These are phyloP conservation scores for Penicillium italicum DNA, from an alignment of 2,329 filamentous ascomycete genomes.

Conservation along the genomic window DNA sequence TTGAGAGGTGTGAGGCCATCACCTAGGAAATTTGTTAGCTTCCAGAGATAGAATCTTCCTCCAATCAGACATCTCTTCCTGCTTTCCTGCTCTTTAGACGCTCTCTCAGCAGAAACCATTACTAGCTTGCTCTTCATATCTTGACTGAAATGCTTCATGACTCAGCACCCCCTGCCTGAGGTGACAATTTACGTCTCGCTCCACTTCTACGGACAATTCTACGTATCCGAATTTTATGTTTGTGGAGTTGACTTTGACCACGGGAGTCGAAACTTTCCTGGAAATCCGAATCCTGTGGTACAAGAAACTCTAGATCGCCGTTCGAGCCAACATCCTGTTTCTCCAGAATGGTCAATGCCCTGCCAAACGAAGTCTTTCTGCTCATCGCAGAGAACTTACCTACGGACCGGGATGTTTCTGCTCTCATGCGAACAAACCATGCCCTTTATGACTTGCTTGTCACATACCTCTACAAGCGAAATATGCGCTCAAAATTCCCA, in stretches of 20 bases:
- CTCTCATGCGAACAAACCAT: too few relatives aligned
- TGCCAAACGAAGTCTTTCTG: neutral
- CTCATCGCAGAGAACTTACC: neutral
- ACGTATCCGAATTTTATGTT: too few relatives aligned
- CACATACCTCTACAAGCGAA: too few relatives aligned
- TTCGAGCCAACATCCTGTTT: neutral
- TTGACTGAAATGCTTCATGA: neutral
- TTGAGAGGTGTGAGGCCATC: too few relatives aligned
- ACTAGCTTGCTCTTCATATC: neutral
- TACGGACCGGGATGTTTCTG: neutral
- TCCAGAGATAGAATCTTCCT: neutral
- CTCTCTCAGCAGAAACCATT: neutral
- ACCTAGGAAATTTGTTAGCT: too few relatives aligned
- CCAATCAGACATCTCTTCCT: neutral
- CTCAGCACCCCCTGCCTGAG: neutral
- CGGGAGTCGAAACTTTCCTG: neutral
- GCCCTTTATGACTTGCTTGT: too few relatives aligned
- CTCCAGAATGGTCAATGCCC: neutral
- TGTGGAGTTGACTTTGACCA: neutral
- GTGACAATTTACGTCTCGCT: neutral
- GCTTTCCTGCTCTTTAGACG: neutral
- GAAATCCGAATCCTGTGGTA: neutral
- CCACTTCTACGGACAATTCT: too few relatives aligned
- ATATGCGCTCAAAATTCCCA: too few relatives aligned
- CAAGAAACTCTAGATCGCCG: neutral